Evolutionary conservation across 2,329 filamentous ascomycete species (phyloP).

Genomic region (Fusarium scirpi): DNA sequence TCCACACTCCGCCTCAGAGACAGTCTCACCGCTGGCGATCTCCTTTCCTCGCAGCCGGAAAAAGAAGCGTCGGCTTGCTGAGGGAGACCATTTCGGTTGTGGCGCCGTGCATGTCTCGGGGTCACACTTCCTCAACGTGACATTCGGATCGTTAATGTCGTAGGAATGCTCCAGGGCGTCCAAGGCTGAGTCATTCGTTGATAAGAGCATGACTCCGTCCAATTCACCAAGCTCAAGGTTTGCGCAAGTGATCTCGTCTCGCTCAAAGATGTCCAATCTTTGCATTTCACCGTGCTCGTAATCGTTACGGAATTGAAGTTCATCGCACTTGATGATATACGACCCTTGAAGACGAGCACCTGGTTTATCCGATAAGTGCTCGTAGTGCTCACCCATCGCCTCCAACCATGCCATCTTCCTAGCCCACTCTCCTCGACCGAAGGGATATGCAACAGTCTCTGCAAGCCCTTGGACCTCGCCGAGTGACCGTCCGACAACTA

Average conservation of each 20-base stretch:
- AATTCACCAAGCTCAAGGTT: background rate
- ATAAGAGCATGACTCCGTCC: background rate
- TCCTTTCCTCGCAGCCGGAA: background rate
- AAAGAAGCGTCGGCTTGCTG: fast-evolving
- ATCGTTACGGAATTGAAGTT: background rate
- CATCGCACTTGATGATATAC: background rate
- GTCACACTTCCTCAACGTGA: background rate
- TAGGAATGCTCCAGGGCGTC: background rate
- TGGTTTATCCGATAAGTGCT: background rate
- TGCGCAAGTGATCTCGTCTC: background rate
- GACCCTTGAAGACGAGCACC: background rate
- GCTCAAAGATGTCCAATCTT: background rate
- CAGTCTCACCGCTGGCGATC: background rate
- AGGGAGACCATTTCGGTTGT: background rate
- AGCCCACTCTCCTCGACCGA: background rate
- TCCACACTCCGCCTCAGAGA: background rate
- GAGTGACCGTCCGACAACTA: background rate
- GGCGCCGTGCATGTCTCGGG: background rate
- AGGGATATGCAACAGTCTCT: background rate
- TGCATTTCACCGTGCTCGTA: background rate
- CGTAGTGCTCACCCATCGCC: background rate
- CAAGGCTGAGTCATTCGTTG: background rate
- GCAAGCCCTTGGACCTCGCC: background rate
- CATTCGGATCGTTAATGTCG: background rate
- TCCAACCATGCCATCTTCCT: background rate